phyloP scores from a whole-genome alignment of 805 yeast genomes.

The Wickerhamiella azymoides region DNA sequence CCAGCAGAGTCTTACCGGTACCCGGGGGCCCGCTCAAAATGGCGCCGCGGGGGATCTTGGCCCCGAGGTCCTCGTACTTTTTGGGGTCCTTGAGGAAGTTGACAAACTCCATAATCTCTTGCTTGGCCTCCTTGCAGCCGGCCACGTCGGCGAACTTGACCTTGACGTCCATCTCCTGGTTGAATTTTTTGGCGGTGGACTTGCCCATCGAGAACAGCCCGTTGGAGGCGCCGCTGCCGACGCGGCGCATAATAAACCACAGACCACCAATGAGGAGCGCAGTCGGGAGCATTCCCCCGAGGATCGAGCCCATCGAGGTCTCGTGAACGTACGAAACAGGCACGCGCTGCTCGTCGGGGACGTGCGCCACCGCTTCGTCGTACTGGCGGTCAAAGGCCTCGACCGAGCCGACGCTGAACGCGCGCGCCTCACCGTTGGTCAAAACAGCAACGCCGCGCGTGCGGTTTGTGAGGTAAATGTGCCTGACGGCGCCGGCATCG shows the following conservation, averaged over 20 bases:
- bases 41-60: slow-evolving; percentile 97
- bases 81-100: slow-evolving; percentile 79
- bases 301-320: slow-evolving; percentile 47
- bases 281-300: slow-evolving; percentile 79
- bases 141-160: slow-evolving; percentile 90
- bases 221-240: slow-evolving; percentile 47
- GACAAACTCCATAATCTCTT: slow-evolving; percentile 96
- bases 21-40: slow-evolving; percentile 97
- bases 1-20: slow-evolving; percentile 93
- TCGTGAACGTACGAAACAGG: slow-evolving; percentile 73
- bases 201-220: slow-evolving; percentile 78
- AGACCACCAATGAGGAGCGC: slow-evolving; percentile 76
- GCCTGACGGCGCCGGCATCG: slow-evolving; percentile 63
- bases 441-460: slow-evolving; percentile 58
- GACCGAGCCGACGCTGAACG: slow-evolving; percentile 76
- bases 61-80: slow-evolving; percentile 86
- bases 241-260: slow-evolving; percentile 62
- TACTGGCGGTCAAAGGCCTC: slow-evolving; percentile 76
- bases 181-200: slow-evolving; percentile 80
- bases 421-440: slow-evolving; percentile 30
- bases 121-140: slow-evolving; percentile 93
- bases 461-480: slow-evolving; percentile 64
- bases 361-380: slow-evolving; percentile 49
- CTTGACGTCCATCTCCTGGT: slow-evolving; percentile 81
- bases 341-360: slow-evolving; percentile 48